Percentiles rank a stretch among this genome's conserved stretches.
Evolutionary conservation across 768 basidiomycete species (phyloP).

Genomic region (Glaciozyma martinii): DNA sequence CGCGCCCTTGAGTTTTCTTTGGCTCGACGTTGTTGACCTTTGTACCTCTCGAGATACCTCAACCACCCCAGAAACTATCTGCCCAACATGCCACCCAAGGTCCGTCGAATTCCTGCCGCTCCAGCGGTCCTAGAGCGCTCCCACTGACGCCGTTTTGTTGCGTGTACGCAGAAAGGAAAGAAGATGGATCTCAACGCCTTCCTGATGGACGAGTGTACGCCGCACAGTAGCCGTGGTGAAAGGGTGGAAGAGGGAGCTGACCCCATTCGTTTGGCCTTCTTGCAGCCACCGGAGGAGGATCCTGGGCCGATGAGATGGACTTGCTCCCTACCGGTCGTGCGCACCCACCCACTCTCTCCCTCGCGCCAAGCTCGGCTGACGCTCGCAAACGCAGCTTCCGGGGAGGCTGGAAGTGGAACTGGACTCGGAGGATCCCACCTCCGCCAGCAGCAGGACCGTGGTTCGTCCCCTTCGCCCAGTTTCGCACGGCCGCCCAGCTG

Average conservation of each 20-base stretch:
- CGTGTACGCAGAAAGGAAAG: slow-evolving; percentile 55
- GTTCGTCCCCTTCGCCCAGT: background rate
- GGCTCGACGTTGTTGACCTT: background rate
- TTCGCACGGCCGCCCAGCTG: too few species aligned
- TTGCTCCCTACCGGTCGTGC: slow-evolving; percentile 82
- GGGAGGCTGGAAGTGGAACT: background rate
- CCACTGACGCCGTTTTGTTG: background rate
- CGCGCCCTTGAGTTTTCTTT: background rate
- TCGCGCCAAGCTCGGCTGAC: background rate
- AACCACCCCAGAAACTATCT: background rate
- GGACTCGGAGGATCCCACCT: slow-evolving; percentile 31
- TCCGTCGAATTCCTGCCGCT: background rate
- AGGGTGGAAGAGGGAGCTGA: background rate
- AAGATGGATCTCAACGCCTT: slow-evolving; percentile 90
- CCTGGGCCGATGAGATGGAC: slow-evolving; percentile 99
- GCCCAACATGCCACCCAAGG: slow-evolving; percentile 30
- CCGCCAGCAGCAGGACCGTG: slow-evolving; percentile 7
- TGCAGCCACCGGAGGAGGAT: slow-evolving; percentile 58
- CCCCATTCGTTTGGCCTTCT: background rate
- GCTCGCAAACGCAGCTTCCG: slow-evolving; percentile 7
- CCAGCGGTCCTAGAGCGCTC: background rate
- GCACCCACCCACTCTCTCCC: slow-evolving; percentile 38
- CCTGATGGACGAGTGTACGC: slow-evolving; percentile 73
- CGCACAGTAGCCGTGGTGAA: background rate
- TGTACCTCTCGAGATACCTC: background rate